Percentiles rank a stretch among this genome's conserved stretches.
phyloP scores from a whole-genome alignment of 176 grass and related monocot genomes.

The Oryza glumipatula region DNA sequence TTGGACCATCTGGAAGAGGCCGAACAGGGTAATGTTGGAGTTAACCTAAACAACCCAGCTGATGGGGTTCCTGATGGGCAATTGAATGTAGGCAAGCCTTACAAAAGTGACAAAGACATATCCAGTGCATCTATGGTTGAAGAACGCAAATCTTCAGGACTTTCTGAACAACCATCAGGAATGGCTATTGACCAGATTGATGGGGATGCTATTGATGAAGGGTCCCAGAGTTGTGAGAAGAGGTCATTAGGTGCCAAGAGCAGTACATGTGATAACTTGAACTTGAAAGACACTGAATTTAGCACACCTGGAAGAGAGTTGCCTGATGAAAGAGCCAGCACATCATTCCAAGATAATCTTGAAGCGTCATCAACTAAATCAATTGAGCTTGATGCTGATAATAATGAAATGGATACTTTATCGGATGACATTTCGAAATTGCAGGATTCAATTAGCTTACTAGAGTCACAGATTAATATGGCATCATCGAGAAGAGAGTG shows the following conservation, averaged over 20 bases:
- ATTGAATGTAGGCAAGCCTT: constrained; percentile 34
- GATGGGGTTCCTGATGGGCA: constrained; percentile 37
- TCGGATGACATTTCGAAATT: constrained; percentile 69
- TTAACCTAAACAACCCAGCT: constrained; percentile 53
- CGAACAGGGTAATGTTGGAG: constrained; percentile 45
- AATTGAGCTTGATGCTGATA: constrained; percentile 41
- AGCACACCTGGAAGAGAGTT: constrained; percentile 45
- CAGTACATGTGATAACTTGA: constrained; percentile 34
- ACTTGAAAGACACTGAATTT: constrained; percentile 21
- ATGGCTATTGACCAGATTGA: constrained; percentile 33
- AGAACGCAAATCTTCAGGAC: constrained; percentile 47
- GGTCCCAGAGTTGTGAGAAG: constrained; percentile 35
- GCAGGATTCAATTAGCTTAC: constrained; percentile 71
- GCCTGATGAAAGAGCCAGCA: constrained; percentile 51
- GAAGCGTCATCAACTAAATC: constrained; percentile 42
- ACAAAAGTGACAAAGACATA: constrained; percentile 38
- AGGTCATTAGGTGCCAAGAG: constrained; percentile 38
- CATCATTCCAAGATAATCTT: constrained; percentile 42
- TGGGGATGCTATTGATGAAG: constrained; percentile 36
- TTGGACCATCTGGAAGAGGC: constrained; percentile 42
- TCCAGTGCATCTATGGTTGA: constrained; percentile 34
- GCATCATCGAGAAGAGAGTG: constrained; percentile 87
- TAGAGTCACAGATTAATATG: constrained; percentile 73
- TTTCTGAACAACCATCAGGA: constrained; percentile 40
- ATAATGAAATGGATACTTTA: constrained; percentile 67